Percentiles rank a stretch among this genome's conserved stretches.
phyloP scores from a whole-genome alignment of 1,284 basidiomycete genomes.

The Melampsora larici-populina region DNA sequence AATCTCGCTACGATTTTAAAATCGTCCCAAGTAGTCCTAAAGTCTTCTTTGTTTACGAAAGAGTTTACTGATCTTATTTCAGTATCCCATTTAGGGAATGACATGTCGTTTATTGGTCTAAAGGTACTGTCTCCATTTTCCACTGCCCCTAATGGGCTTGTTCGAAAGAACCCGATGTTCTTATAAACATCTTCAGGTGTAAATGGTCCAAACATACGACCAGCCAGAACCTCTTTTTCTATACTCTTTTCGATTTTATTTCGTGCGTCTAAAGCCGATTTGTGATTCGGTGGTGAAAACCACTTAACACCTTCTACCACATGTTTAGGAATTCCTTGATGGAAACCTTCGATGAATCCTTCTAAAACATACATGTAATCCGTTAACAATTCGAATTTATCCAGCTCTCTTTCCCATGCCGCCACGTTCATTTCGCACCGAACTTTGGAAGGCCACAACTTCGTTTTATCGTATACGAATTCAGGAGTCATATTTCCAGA shows the following conservation, averaged over 20 bases:
- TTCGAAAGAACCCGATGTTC: neutral
- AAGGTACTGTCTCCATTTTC: no score
- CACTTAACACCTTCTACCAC: no score
- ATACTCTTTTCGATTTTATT: neutral
- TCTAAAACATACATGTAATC: neutral
- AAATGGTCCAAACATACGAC: constrained; percentile 4
- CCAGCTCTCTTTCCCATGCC: neutral
- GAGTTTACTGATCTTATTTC: no score
- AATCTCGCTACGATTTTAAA: no score
- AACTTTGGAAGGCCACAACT: neutral
- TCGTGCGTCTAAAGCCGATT: neutral
- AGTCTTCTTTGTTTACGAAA: no score
- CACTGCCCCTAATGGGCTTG: constrained; percentile 8
- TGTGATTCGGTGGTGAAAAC: no score
- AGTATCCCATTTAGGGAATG: no score
- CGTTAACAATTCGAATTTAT: neutral
- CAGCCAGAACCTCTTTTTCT: constrained; percentile 13
- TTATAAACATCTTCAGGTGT: neutral
- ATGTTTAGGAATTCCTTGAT: constrained; percentile 16
- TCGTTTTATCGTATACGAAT: no score
- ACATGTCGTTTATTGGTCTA: no score
- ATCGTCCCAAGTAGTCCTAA: no score
- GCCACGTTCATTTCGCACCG: constrained; percentile 1
- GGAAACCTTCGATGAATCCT: neutral
- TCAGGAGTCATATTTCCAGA: no score